Evolutionary conservation across 352 stramenopile genomes (phyloP).

Genomic region (Phytophthora sojae): DNA sequence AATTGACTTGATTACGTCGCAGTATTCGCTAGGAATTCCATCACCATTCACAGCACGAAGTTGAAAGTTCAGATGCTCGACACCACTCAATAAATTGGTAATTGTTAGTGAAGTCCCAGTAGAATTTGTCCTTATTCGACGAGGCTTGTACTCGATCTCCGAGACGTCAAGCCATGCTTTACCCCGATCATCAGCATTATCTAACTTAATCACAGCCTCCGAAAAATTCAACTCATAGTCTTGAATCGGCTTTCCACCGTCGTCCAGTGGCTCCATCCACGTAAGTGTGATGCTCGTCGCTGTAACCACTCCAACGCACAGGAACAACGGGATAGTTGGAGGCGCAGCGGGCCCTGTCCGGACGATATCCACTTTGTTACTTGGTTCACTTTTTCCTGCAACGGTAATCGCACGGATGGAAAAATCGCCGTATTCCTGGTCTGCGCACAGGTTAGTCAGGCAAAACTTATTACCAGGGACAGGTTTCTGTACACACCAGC

Average conservation of each 20-base stretch:
- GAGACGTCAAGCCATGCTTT: constrained; percentile 62
- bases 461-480: constrained; percentile 56
- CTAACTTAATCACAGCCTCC: constrained; percentile 57
- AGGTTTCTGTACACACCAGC: constrained; percentile 64
- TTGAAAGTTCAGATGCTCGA: constrained; percentile 71
- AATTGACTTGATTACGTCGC: constrained; percentile 54
- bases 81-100: constrained; percentile 61
- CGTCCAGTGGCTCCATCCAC: constrained; percentile 68
- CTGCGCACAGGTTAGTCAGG: constrained; percentile 46
- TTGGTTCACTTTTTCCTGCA: constrained; percentile 59
- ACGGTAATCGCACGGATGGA: constrained; percentile 57
- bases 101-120: constrained; percentile 45
- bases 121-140: constrained; percentile 62
- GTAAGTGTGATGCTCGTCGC: constrained; percentile 70
- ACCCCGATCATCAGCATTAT: constrained; percentile 44
- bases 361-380: constrained; percentile 52
- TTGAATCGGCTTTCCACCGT: constrained; percentile 60
- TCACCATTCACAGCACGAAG: constrained; percentile 67
- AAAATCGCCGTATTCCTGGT: constrained; percentile 61
- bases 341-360: constrained; percentile 40
- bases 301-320: constrained; percentile 57
- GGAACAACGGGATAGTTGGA: constrained; percentile 56
- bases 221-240: constrained; percentile 77
- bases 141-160: constrained; percentile 62
- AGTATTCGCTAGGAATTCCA: constrained; percentile 64